Percentiles rank a stretch among this genome's conserved stretches.
Evolutionary conservation across 2,329 filamentous ascomycete genomes (phyloP).

Genomic region (Trichoderma oligosporum): DNA sequence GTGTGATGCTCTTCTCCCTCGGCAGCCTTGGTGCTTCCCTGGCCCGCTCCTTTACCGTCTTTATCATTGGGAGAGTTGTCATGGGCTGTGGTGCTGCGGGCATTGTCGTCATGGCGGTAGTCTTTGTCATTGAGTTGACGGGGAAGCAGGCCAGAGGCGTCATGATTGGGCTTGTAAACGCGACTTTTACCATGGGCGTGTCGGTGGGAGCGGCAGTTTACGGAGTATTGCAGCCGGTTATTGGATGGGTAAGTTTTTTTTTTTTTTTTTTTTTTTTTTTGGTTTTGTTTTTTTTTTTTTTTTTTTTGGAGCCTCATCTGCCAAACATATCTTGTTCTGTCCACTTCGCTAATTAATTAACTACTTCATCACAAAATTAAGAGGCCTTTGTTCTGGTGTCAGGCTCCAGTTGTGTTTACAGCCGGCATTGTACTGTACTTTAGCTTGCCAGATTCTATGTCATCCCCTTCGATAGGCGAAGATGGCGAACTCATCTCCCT

Average conservation of each 20-base stretch:
- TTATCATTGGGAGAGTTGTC: constrained; percentile 65
- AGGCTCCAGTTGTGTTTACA: constrained; percentile 60
- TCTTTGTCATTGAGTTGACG: constrained; percentile 72
- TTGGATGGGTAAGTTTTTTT: constrained; percentile 62
- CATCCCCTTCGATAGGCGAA: not conserved
- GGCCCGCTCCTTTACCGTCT: constrained; percentile 56
- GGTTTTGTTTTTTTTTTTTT: too few species aligned
- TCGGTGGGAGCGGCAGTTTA: constrained; percentile 68
- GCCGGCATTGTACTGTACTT: constrained; percentile 61
- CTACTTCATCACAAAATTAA: constrained; percentile 34
- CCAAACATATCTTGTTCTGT: too few species aligned
- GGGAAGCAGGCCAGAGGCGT: constrained; percentile 65
- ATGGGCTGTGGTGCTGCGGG: constrained; percentile 68
- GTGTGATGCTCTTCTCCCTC: constrained; percentile 53
- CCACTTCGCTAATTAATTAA: too few species aligned
- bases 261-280: too few species aligned
- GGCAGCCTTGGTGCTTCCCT: constrained; percentile 58
- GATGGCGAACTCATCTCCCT: not conserved
- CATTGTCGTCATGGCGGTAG: constrained; percentile 68
- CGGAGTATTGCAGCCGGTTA: constrained; percentile 57
- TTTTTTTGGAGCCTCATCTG: too few species aligned
- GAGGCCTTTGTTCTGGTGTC: constrained; percentile 70
- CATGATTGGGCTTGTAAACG: constrained; percentile 70
- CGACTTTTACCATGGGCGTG: constrained; percentile 67
- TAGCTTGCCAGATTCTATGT: constrained; percentile 52